Conservation (phyloP, 2,329 filamentous ascomycete genomes). For the Penicillium decumbens region DNA sequence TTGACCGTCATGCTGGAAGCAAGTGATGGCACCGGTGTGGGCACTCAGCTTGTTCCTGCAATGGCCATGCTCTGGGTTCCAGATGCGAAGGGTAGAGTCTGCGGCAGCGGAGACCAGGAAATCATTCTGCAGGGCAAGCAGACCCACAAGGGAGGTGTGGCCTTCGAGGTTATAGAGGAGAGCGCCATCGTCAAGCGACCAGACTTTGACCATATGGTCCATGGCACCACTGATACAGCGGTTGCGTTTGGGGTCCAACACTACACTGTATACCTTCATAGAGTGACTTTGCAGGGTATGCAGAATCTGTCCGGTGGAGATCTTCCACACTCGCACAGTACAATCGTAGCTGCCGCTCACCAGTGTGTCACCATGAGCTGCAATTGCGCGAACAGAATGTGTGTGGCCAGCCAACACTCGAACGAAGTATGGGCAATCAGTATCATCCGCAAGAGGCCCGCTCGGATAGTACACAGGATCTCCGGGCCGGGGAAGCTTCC, state of each 20-base stretch:
- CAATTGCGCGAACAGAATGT: conserved; percentile 93
- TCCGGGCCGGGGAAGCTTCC: conserved; percentile 79
- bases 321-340: conserved; percentile 93
- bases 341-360: conserved; percentile 96
- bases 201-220: conserved; percentile 97
- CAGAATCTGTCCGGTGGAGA: conserved; percentile 84
- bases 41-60: conserved; percentile 88
- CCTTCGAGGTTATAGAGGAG: conserved; percentile 88
- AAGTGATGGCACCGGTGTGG: conserved; percentile 95
- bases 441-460: conserved; percentile 64
- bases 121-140: conserved; percentile 84
- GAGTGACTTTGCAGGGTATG: conserved; percentile 81
- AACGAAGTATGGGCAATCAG: conserved; percentile 91
- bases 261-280: conserved; percentile 95
- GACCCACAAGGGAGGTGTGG: conserved; percentile 83
- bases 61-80: conserved; percentile 88
- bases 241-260: conserved; percentile 84
- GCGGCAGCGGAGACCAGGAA: conserved; percentile 91
- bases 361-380: conserved; percentile 89
- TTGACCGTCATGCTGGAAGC: conserved; percentile 93
- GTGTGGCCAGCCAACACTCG: conserved; percentile 79
- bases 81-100: conserved; percentile 90
- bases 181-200: conserved; percentile 82
- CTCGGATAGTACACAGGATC: conserved; percentile 75
- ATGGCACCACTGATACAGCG: conserved; percentile 97